phyloP scores from a whole-genome alignment of 768 basidiomycete genomes.

The Mycena rosella region DNA sequence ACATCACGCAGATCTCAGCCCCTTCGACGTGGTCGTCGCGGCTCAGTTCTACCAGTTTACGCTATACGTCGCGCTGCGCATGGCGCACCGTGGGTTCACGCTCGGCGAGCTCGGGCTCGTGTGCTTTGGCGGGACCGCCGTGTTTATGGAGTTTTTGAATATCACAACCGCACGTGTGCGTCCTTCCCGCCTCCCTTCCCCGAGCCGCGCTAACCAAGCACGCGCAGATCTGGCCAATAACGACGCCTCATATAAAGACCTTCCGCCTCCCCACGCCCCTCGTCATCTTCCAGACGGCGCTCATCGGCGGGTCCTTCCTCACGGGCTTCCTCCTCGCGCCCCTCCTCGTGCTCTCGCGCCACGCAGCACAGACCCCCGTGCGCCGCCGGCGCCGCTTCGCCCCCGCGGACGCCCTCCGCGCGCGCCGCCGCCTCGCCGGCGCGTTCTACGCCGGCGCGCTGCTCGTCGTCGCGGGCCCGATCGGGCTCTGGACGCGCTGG shows the following conservation, averaged over 20 bases:
- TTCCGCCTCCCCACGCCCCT: slow-evolving; percentile 94
- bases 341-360: slow-evolving; percentile 89
- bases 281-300: slow-evolving; percentile 90
- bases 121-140: slow-evolving; percentile 86
- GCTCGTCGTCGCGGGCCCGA: slow-evolving; percentile 82
- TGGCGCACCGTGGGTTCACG: slow-evolving; percentile 96
- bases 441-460: slow-evolving; percentile 86
- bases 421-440: slow-evolving; percentile 85
- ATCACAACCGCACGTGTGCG: slow-evolving; percentile 86
- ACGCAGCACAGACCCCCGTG: slow-evolving; percentile 89
- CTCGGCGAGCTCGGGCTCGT: slow-evolving; percentile 94
- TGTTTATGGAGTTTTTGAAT: slow-evolving; percentile 89
- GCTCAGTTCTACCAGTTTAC: slow-evolving; percentile 93
- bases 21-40: slow-evolving; percentile 78
- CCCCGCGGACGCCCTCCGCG: slow-evolving; percentile 86
- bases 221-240: slow-evolving; percentile 80
- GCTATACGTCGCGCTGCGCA: slow-evolving; percentile 87
- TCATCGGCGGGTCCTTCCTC: slow-evolving; percentile 92
- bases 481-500: slow-evolving; percentile 96
- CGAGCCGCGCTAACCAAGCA: slow-evolving; percentile 17
- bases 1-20: slow-evolving; percentile 71
- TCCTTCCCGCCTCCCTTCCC: slow-evolving; percentile 13
- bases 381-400: slow-evolving; percentile 87
- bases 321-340: slow-evolving; percentile 97
- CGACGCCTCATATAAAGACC: slow-evolving; percentile 89